These are phyloP conservation scores for Boletus bicolor DNA, from an alignment of 768 basidiomycete genomes.

Conservation along the genomic window DNA sequence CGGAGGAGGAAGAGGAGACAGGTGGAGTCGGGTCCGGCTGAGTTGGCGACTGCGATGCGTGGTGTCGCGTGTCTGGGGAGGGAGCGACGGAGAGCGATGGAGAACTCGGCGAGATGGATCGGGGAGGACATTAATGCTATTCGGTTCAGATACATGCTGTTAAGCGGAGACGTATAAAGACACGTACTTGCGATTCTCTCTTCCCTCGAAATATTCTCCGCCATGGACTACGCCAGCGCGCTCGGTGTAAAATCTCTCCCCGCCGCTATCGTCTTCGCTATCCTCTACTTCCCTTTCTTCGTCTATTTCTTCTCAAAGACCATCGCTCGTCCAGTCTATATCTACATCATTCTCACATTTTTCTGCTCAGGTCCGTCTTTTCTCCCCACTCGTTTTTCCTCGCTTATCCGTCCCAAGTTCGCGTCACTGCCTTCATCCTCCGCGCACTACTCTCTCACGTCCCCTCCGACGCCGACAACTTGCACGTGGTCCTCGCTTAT, in stretches of 20 bases:
- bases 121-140: slow-evolving; percentile 12
- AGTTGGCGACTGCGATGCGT: slow-evolving; percentile 60
- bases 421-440: slow-evolving; percentile 17
- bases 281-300: slow-evolving; percentile 23
- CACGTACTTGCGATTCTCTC: no score
- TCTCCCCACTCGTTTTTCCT: fast-evolving
- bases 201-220: no score
- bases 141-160: no score
- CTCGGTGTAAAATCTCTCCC: slow-evolving; percentile 25
- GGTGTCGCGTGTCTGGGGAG: neutral
- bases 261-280: slow-evolving; percentile 26
- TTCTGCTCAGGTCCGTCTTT: slow-evolving; percentile 28
- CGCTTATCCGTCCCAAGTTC: slow-evolving; percentile 6
- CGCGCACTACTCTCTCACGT: slow-evolving; percentile 16
- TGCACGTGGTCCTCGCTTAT: slow-evolving; percentile 26
- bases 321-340: slow-evolving; percentile 16
- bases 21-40: slow-evolving; percentile 81
- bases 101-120: slow-evolving; percentile 50
- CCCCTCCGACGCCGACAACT: slow-evolving; percentile 18
- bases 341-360: slow-evolving; percentile 20
- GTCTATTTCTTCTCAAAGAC: slow-evolving; percentile 12
- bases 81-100: slow-evolving; percentile 35
- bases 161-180: no score
- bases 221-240: slow-evolving; percentile 10
- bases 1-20: slow-evolving; percentile 71